These are phyloP conservation scores for Omphalotus olearius DNA, from an alignment of 1,284 basidiomycete species.

Conservation along the genomic window DNA sequence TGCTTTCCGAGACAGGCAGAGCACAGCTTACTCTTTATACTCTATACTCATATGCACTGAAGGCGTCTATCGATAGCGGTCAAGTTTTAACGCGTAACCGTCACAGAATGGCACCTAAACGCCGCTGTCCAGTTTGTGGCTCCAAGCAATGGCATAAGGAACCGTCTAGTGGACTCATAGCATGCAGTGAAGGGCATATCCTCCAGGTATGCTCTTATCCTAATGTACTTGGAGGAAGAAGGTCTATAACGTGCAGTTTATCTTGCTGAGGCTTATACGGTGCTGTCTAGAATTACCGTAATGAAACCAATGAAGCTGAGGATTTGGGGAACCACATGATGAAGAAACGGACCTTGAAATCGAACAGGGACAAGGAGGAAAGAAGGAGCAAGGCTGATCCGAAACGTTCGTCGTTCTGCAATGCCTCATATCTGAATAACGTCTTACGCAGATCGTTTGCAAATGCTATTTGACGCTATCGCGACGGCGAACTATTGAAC, in stretches of 20 bases:
- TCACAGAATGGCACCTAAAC: slow-evolving; percentile 55
- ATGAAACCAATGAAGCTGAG: slow-evolving; percentile 60
- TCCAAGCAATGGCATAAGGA: slow-evolving; percentile 80
- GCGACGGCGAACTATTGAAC: slow-evolving; percentile 2
- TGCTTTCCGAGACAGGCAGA: too few species aligned
- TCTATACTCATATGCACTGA: too few species aligned
- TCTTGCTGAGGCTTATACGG: background rate
- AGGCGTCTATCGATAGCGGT: too few species aligned
- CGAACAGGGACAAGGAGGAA: slow-evolving; percentile 44
- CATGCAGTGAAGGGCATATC: slow-evolving; percentile 77
- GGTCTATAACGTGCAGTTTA: background rate
- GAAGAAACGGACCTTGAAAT: slow-evolving; percentile 60
- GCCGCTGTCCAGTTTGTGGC: slow-evolving; percentile 64
- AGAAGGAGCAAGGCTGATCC: slow-evolving; percentile 48
- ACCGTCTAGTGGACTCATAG: slow-evolving; percentile 62
- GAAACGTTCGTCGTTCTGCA: slow-evolving; percentile 37
- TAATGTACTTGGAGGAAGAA: background rate
- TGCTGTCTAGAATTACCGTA: slow-evolving; percentile 62
- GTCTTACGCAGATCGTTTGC: background rate
- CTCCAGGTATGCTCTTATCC: slow-evolving; percentile 49
- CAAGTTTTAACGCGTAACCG: too few species aligned
- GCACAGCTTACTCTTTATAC: too few species aligned
- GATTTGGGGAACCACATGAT: slow-evolving; percentile 55
- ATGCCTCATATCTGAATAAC: too few species aligned
- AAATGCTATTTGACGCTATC: too few species aligned